Evolutionary conservation across 139 green algal species (phyloP).

Genomic region (Chlamydomonas applanata): DNA sequence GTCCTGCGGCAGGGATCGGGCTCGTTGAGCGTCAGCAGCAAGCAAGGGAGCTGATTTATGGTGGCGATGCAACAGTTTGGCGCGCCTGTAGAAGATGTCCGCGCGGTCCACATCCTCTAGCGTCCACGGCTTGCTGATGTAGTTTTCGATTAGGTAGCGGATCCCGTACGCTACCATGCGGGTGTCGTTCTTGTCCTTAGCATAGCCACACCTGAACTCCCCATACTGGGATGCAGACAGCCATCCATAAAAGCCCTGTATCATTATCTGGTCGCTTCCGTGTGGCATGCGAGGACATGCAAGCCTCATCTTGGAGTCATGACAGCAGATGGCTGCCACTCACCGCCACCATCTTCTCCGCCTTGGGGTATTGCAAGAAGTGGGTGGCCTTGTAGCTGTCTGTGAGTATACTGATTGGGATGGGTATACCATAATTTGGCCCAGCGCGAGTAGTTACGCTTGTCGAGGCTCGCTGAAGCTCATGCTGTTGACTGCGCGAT

Average conservation of each 20-base stretch:
- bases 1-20: constrained; percentile 36
- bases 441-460: too few species aligned
- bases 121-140: constrained; percentile 78
- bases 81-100: constrained; percentile 72
- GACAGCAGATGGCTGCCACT: constrained; percentile 13
- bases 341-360: constrained; percentile 79
- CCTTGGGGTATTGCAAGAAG: constrained; percentile 72
- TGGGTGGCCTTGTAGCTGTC: constrained; percentile 84
- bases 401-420: constrained; percentile 37
- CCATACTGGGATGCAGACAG: constrained; percentile 71
- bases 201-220: constrained; percentile 78
- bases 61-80: too few species aligned
- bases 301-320: neutral
- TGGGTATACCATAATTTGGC: too few species aligned
- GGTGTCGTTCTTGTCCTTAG: constrained; percentile 75
- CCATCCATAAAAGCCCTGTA: neutral
- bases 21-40: too few species aligned
- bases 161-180: constrained; percentile 79
- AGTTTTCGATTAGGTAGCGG: constrained; percentile 82
- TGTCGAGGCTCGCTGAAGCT: too few species aligned
- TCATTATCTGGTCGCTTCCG: too few species aligned
- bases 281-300: too few species aligned
- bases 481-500: too few species aligned
- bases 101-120: constrained; percentile 75
- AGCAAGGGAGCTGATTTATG: too few species aligned